These are phyloP conservation scores for Colletotrichum caudatum DNA, from an alignment of 2,329 filamentous ascomycete species.

Conservation along the genomic window DNA sequence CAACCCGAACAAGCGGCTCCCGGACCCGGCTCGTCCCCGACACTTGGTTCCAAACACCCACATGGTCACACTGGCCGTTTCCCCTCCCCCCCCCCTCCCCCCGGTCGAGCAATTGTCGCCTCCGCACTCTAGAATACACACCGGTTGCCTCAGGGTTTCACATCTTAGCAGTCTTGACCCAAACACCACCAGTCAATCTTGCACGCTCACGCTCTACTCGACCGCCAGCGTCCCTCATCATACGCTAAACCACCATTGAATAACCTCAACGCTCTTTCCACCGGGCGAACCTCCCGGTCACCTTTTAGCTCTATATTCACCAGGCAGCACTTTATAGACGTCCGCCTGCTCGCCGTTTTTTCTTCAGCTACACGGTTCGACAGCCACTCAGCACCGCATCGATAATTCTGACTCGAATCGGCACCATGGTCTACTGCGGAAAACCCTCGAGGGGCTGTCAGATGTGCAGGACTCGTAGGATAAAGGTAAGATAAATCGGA, in stretches of 20 bases:
- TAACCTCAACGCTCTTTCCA: neutral
- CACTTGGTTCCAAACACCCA: conserved; percentile 15
- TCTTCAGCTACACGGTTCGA: neutral
- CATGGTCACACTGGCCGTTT: conserved; percentile 7
- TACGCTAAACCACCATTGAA: conserved; percentile 9
- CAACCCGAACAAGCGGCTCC: conserved; percentile 34
- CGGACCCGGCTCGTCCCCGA: conserved; percentile 27
- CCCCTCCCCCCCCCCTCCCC: neutral
- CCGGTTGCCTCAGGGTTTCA: conserved; percentile 19
- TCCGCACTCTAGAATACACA: conserved; percentile 4
- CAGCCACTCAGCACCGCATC: conserved; percentile 49
- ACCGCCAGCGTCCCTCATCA: conserved; percentile 14
- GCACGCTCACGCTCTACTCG: conserved; percentile 23
- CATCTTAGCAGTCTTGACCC: neutral
- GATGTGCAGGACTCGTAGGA: conserved; percentile 79
- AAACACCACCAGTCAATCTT: conserved; percentile 13
- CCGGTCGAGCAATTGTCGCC: conserved; percentile 1
- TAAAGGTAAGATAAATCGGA: conserved; percentile 70
- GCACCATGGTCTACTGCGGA: conserved; percentile 73
- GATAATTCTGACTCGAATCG: neutral
- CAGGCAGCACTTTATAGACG: neutral
- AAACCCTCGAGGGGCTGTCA: conserved; percentile 78
- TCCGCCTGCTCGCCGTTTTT: neutral
- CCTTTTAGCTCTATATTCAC: neutral
- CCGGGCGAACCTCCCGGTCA: neutral